These are phyloP conservation scores for Clarkia xantiana DNA, from an alignment of 345 rosid species.

Conservation along the genomic window DNA sequence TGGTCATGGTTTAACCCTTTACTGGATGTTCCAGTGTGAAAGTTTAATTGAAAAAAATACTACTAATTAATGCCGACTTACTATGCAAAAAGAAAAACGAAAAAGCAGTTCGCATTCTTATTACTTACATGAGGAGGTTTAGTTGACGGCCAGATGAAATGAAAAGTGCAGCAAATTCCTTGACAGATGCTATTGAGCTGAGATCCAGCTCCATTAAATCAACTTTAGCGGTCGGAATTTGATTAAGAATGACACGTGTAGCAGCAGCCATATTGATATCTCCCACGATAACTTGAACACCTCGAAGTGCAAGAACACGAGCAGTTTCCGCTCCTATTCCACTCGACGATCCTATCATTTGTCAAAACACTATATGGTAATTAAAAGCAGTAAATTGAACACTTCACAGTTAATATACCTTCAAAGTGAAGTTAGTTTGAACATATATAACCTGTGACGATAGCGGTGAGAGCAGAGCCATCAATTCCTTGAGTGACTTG, in stretches of 20 bases:
- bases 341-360: slow-evolving; percentile 83
- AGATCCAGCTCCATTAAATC: slow-evolving; percentile 72
- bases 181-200: slow-evolving; percentile 51
- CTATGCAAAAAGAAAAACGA: neutral
- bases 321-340: slow-evolving; percentile 65
- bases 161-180: slow-evolving; percentile 42
- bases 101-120: neutral
- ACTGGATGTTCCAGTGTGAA: no score
- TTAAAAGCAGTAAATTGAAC: no score
- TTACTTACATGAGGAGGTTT: slow-evolving; percentile 46
- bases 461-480: no score
- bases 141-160: slow-evolving; percentile 39
- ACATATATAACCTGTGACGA: no score
- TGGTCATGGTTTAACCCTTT: no score
- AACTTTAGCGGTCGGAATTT: slow-evolving; percentile 42
- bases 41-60: no score
- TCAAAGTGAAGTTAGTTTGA: no score
- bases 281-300: slow-evolving; percentile 56
- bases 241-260: slow-evolving; percentile 34
- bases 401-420: no score
- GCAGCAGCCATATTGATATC: slow-evolving; percentile 51
- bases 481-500: no score
- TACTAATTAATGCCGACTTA: no score
- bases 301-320: slow-evolving; percentile 67
- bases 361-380: no score